Conservation (phyloP, 305 asterid species). For the Rubia peregrina region DNA sequence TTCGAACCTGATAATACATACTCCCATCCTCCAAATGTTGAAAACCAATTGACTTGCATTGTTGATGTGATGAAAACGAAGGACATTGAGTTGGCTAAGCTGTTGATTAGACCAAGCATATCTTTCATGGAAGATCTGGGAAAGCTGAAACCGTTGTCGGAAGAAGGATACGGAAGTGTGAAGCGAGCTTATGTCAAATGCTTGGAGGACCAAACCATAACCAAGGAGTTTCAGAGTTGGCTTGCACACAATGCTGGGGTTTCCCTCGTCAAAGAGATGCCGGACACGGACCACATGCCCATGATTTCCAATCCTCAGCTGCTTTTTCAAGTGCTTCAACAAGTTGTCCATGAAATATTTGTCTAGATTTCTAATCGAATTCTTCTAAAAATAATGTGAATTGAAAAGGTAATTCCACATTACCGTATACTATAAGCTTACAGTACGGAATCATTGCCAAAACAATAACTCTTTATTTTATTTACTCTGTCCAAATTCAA, state of each 20-base stretch:
- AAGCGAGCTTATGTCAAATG: constrained; percentile 31
- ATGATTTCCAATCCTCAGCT: constrained; percentile 44
- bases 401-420: too few species aligned
- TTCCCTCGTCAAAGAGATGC: constrained; percentile 30
- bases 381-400: too few species aligned
- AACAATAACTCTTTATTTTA: too few species aligned
- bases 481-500: too few species aligned
- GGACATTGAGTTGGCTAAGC: constrained; percentile 43
- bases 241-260: constrained; percentile 31
- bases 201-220: constrained; percentile 27
- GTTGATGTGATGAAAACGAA: constrained; percentile 5
- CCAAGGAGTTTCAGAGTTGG: constrained; percentile 38
- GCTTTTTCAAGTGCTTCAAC: constrained; percentile 28
- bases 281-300: constrained; percentile 49
- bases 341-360: constrained; percentile 21
- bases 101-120: constrained; percentile 36
- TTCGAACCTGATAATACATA: neutral
- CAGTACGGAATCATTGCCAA: too few species aligned
- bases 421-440: too few species aligned
- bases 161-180: constrained; percentile 45
- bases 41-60: too few species aligned
- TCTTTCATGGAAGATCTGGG: constrained; percentile 32
- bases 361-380: neutral
- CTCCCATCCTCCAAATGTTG: neutral
- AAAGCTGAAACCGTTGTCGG: constrained; percentile 28